A percentile compares a stretch with the other conserved stretches of the same genome.
phyloP scores from a whole-genome alignment of 179 eudicot genomes.

The Spinacia oleracea region DNA sequence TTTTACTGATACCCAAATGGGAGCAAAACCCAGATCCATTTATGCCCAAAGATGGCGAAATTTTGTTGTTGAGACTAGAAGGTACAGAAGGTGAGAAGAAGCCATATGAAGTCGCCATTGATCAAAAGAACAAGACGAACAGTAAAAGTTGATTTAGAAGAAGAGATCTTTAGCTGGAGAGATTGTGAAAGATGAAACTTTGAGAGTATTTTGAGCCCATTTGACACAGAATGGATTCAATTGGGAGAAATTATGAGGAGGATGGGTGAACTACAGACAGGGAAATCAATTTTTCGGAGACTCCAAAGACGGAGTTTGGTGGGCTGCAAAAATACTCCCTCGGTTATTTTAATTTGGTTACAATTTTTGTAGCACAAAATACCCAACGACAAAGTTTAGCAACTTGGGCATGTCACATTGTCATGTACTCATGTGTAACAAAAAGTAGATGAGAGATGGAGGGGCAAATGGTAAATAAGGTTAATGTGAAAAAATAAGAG shows the following conservation, averaged over 20 bases:
- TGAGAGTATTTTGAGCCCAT: slow-evolving; percentile 8
- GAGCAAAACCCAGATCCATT: slow-evolving; percentile 51
- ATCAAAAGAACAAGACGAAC: background rate
- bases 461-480: too few species aligned
- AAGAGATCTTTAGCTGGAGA: background rate
- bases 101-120: slow-evolving; percentile 20
- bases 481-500: too few species aligned
- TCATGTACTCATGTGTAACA: too few species aligned
- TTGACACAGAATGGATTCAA: background rate
- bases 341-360: too few species aligned
- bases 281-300: slow-evolving; percentile 17
- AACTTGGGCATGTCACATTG: too few species aligned
- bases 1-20: slow-evolving; percentile 30
- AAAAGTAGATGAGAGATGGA: too few species aligned
- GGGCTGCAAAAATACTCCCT: too few species aligned
- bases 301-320: slow-evolving; percentile 23
- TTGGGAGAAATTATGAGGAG: background rate
- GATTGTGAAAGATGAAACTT: background rate
- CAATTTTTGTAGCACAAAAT: too few species aligned
- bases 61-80: slow-evolving; percentile 14
- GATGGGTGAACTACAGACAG: background rate
- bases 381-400: too few species aligned
- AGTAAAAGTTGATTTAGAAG: background rate
- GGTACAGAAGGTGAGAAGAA: slow-evolving; percentile 12
- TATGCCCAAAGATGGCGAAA: slow-evolving; percentile 9